Conservation (phyloP, 352 stramenopile genomes). For the Lagenidium sp. region DNA sequence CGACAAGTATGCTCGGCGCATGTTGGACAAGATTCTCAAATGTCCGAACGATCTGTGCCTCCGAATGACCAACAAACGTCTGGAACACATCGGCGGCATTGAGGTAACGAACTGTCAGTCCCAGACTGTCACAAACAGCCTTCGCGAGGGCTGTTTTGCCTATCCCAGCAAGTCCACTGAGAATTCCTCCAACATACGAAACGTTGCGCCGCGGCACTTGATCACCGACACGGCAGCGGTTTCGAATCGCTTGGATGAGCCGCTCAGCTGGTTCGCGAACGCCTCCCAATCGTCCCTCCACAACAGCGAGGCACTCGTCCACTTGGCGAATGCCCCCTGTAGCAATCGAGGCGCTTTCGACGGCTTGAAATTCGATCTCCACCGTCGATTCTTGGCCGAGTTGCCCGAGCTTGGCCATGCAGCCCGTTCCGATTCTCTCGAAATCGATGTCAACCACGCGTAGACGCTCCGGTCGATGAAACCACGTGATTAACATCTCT, state of each 20-base stretch:
- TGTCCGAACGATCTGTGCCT: constrained; percentile 48
- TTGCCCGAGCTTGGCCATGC: no score
- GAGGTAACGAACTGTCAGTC: constrained; percentile 35
- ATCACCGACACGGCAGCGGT: constrained; percentile 11
- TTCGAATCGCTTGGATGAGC: constrained; percentile 30
- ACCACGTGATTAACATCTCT: constrained; percentile 15
- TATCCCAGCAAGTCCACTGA: constrained; percentile 59
- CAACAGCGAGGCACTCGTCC: no score
- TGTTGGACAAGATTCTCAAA: constrained; percentile 46
- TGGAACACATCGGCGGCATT: constrained; percentile 92
- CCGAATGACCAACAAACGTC: constrained; percentile 89
- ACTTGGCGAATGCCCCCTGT: no score
- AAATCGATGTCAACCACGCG: no score
- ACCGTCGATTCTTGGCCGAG: no score
- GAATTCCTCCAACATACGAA: constrained; percentile 34
- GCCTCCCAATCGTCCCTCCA: constrained; percentile 24
- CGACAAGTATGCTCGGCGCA: constrained; percentile 59
- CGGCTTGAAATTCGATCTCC: no score
- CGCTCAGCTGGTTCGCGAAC: constrained; percentile 21
- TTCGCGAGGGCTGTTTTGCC: constrained; percentile 62
- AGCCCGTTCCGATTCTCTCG: no score
- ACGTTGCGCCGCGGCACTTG: not conserved
- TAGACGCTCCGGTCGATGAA: no score
- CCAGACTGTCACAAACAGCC: constrained; percentile 24
- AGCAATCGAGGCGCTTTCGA: no score